Percentiles rank a stretch among this genome's conserved stretches.
phyloP scores from a whole-genome alignment of 2,329 filamentous ascomycete genomes.

The Xylaria digitata region DNA sequence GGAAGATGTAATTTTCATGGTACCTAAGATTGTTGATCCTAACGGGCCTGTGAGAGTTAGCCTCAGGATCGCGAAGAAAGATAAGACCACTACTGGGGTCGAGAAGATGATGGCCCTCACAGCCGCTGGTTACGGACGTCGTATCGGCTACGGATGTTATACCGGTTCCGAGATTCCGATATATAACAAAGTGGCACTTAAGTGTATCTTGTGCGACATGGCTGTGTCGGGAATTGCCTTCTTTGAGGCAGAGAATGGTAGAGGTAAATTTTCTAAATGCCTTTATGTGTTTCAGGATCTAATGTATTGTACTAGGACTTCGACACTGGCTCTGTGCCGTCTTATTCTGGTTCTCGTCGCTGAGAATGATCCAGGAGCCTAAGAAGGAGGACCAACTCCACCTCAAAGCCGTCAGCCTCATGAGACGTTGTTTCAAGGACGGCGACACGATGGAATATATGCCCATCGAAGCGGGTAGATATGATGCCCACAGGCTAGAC shows the following conservation, averaged over 20 bases:
- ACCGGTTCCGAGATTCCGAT: too few relatives aligned
- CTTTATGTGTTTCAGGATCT: not conserved
- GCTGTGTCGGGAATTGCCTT: not conserved
- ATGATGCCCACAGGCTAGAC: not conserved
- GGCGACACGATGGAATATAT: not conserved
- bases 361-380: not conserved
- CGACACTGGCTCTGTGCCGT: slow-evolving; percentile 2
- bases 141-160: too few relatives aligned
- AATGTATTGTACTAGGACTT: not conserved
- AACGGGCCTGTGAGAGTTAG: not conserved
- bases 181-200: too few relatives aligned
- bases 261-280: not conserved
- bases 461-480: not conserved
- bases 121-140: not conserved
- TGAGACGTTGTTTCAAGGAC: not conserved
- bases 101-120: not conserved
- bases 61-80: not conserved
- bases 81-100: not conserved
- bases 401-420: not conserved
- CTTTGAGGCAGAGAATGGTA: not conserved
- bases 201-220: not conserved
- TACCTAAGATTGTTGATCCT: not conserved
- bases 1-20: not conserved
- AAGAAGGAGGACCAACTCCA: not conserved
- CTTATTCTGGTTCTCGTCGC: not conserved